Evolutionary conservation across 805 yeast species (phyloP), one percentile per base, ranked within the genome.

Genomic region (Zygotorulaspora chibaensis): DNA sequence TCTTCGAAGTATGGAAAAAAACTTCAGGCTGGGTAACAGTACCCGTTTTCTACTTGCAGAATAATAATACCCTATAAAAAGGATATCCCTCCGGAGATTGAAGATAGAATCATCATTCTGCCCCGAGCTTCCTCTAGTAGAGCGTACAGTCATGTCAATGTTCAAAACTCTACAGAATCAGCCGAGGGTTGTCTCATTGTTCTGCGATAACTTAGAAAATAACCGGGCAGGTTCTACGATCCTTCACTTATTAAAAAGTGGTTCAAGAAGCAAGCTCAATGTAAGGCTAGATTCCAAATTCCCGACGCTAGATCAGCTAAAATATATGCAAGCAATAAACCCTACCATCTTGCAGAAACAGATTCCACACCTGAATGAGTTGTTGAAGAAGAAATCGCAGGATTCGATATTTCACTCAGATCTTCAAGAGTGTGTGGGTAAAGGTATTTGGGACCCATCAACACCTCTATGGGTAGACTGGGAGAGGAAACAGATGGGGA

Each of bases 121-220:
- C n/a, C n/a, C n/a, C 7, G 7, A 7, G 25, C 4, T 7, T 20
- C 25, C 25, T 20, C 25, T 5, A 20, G 7, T 7, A 20, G 25
- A 5, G 4, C 25, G 7, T 20, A 16, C 20, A 27, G 23, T 10
- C 29, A 75, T 75, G 79, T 73, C 80, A 5, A 67, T 76, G 72
- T 67, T 76, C 46, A 74, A 61, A 52, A 65, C 79, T 2, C 55
- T 76, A 8, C 80, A 75, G 52, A 49, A 53, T 12, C 64, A 68
- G 16, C 74, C 79, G 1, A 72, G 80, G 15, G 66, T 70, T 1
- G 69, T 77, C 42, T 70, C 81, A 3, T 46, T 77, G 30, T 77
- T 74, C 42, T 51, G 65, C 38, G 59, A 63, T 43, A 57, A 57
- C 28, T 35, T 57, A 17, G 55, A 48, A 27, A 23, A 33, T 20